Evolutionary conservation across 2,329 filamentous ascomycete genomes (phyloP).

Genomic region (Penicillium verrucosum): DNA sequence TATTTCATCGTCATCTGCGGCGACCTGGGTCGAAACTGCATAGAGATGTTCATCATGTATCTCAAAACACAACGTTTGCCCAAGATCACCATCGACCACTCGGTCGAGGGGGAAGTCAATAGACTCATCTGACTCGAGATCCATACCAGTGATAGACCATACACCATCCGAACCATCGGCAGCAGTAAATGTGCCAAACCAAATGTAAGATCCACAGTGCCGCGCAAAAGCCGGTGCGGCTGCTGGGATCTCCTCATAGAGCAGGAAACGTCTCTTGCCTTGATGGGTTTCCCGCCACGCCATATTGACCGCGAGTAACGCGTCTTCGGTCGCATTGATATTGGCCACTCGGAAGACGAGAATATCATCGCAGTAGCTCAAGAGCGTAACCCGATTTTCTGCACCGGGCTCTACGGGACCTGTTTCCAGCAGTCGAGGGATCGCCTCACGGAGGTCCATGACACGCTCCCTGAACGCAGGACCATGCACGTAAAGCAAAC

Average conservation of each 20-base stretch:
- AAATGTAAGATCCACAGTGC: constrained; percentile 60
- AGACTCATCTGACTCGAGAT: constrained; percentile 45
- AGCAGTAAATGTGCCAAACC: constrained; percentile 63
- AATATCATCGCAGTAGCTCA: constrained; percentile 58
- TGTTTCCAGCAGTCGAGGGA: constrained; percentile 33
- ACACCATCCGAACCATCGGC: constrained; percentile 53
- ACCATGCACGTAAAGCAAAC: constrained; percentile 57
- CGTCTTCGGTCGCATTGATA: constrained; percentile 42
- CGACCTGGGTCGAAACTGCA: constrained; percentile 63
- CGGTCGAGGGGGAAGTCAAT: constrained; percentile 22
- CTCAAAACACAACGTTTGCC: constrained; percentile 68
- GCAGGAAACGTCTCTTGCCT: constrained; percentile 39
- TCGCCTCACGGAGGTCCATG: constrained; percentile 51
- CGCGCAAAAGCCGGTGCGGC: constrained; percentile 63
- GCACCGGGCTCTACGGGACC: constrained; percentile 24
- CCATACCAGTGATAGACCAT: constrained; percentile 60
- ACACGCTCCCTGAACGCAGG: constrained; percentile 53
- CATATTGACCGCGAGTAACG: constrained; percentile 54
- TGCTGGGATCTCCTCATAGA: constrained; percentile 44
- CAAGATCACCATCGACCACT: constrained; percentile 51
- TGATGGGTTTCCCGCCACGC: constrained; percentile 15
- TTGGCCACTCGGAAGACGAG: constrained; percentile 57
- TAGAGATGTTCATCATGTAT: constrained; percentile 66
- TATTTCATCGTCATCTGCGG: constrained; percentile 60
- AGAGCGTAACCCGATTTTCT: constrained; percentile 50